phyloP scores from a whole-genome alignment of 1,284 basidiomycete genomes.

The Nidula niveotomentosa region DNA sequence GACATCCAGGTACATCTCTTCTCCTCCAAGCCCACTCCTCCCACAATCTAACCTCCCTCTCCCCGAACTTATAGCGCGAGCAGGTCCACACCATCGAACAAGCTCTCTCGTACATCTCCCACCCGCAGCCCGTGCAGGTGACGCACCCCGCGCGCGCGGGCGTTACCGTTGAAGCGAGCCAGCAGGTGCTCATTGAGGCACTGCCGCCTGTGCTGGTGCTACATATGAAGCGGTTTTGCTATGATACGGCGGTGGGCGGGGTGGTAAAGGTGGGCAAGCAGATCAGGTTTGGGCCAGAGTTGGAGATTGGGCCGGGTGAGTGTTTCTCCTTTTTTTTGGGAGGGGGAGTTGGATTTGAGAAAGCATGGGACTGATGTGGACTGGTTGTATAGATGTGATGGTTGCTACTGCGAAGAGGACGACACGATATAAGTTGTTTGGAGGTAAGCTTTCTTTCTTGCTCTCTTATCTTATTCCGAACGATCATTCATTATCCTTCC shows the following conservation, averaged over 20 bases:
- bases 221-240: constrained; percentile 93
- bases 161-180: constrained; percentile 77
- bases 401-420: constrained; percentile 49
- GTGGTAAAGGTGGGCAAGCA: constrained; percentile 88
- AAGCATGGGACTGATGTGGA: not conserved
- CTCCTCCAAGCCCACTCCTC: constrained; percentile 1
- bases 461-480: no score
- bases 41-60: not conserved
- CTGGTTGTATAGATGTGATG: constrained; percentile 56
- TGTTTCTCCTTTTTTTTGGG: constrained; percentile 4
- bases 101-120: constrained; percentile 78
- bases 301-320: constrained; percentile 74
- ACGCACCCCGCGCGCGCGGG: constrained; percentile 59
- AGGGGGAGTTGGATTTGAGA: no score
- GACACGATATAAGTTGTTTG: constrained; percentile 83
- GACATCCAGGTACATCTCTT: constrained; percentile 74
- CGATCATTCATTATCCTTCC: not conserved
- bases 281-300: constrained; percentile 75
- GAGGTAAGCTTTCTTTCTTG: constrained; percentile 30
- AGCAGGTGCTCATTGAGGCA: constrained; percentile 85
- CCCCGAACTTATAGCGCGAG: constrained; percentile 48
- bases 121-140: constrained; percentile 83
- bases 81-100: constrained; percentile 82
- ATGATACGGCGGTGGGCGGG: constrained; percentile 77
- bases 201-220: constrained; percentile 88